Evolutionary conservation across 306 rosid species (phyloP).

Genomic region (Geum urbanum): DNA sequence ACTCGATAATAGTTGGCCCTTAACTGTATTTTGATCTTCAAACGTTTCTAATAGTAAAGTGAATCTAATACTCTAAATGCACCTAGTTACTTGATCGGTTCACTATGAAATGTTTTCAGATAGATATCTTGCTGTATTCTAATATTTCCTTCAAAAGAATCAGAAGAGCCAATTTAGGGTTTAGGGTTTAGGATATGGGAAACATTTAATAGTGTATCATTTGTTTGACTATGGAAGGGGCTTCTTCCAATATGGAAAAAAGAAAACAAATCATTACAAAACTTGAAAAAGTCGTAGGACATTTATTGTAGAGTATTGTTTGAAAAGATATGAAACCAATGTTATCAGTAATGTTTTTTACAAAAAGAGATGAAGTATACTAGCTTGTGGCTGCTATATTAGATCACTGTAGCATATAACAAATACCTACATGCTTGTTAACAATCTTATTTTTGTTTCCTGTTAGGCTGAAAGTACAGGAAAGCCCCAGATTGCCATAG

Average conservation of each 20-base stretch:
- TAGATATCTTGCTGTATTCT: neutral
- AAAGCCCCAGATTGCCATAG: slow-evolving; percentile 79
- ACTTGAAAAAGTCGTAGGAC: too few species aligned
- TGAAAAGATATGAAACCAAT: too few species aligned
- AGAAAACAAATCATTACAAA: too few species aligned
- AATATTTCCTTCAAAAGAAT: neutral
- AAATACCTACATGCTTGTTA: neutral
- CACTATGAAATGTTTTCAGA: neutral
- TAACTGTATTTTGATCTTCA: slow-evolving; percentile 1
- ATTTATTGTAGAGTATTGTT: too few species aligned
- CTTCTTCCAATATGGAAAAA: too few species aligned
- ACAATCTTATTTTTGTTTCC: neutral
- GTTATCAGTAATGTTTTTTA: neutral
- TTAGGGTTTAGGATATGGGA: too few species aligned
- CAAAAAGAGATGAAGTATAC: neutral
- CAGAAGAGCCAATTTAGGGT: too few species aligned
- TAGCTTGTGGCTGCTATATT: neutral
- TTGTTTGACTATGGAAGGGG: too few species aligned
- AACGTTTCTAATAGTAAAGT: neutral
- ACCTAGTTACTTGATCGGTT: neutral
- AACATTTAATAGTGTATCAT: too few species aligned
- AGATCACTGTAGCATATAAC: neutral
- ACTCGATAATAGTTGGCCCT: slow-evolving; percentile 14
- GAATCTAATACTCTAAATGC: neutral
- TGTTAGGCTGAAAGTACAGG: slow-evolving; percentile 77